Evolutionary conservation across 2,329 filamentous ascomycete genomes (phyloP).

Genomic region (Alternaria sp.): DNA sequence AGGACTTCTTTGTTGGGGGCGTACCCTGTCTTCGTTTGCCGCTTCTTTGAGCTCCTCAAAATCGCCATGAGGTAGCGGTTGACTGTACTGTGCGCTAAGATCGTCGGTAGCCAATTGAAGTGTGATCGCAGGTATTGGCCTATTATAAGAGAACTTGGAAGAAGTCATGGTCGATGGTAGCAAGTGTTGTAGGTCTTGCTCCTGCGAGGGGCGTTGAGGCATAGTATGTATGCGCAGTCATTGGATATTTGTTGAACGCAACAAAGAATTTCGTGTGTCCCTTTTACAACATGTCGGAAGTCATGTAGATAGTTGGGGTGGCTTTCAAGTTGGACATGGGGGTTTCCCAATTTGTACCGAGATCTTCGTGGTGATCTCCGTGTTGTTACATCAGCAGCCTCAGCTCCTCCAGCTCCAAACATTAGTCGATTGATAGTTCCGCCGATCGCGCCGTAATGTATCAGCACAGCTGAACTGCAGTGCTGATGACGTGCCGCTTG

Average conservation of each 20-base stretch:
- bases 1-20: not conserved
- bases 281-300: not conserved
- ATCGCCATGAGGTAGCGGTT: conserved; percentile 15
- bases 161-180: not conserved
- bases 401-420: not conserved
- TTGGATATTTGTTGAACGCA: not conserved
- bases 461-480: conserved; percentile 12
- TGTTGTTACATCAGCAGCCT: not conserved
- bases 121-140: conserved; percentile 20
- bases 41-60: conserved; percentile 26
- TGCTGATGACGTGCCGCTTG: conserved; percentile 22
- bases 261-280: not conserved
- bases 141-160: not conserved
- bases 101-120: conserved; percentile 12
- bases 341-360: not conserved
- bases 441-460: not conserved
- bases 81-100: not conserved
- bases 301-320: not conserved
- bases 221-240: not conserved
- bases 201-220: not conserved
- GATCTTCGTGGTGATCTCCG: not conserved
- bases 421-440: conserved; percentile 4
- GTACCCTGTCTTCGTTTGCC: conserved; percentile 29
- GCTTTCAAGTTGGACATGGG: not conserved
- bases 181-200: conserved; percentile 1